Base-by-base conservation (phyloP, 2,329 filamentous ascomycete species). In the Didymella pinodella region DNA sequence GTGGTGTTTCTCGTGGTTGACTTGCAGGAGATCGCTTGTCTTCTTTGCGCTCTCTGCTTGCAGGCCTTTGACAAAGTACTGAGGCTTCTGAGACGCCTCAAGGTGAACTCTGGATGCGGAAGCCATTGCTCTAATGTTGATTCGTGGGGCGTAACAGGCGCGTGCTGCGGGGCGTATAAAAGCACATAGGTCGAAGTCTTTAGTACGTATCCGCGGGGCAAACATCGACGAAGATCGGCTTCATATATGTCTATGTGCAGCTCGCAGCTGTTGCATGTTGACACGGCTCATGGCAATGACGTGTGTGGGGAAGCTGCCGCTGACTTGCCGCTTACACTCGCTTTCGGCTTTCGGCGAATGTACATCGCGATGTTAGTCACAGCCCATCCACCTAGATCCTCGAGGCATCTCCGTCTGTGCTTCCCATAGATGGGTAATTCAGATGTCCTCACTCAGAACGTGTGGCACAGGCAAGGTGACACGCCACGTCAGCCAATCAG, bases 1-100 rank as follows among this genome's bases (percentile, higher is more conserved):
- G 71, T 96, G 90, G 67, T 93, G 84, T 80, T 78, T 87, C 28
- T 84, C 85, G 64, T 95, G 84, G 70, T 97, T 93, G 57, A 88
- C 80, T 72, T 96, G 91, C 18, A 97, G 79, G 4, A 96, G 77
- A 62, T 90, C 81, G 3, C 87, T 89, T 0, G 85, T 83, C 59
- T 81, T 88, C 38, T 80, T 78, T 0, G 92, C 90, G 0, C 88
- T 83, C 32, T 87, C 86, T 2, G 84, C 77, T 2, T 80, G 84
- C 40, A 82, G 77, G 77, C 61, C 79, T 61, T 73, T 70, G 2
- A 79, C 71, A 59, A 77, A 80, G 65, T 81, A 85, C 20, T 82
- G 75, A 0, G 83, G 83, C 12, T 78, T 61, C 54, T 83, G 76
- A 11, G 68, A 65, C 3, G 77, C 70, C 0, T 79, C 74, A 11